Percentiles rank a stretch among this genome's conserved stretches.
These are phyloP conservation scores for Stylosanthes scabra DNA, from an alignment of 331 rosid species.

Conservation along the genomic window DNA sequence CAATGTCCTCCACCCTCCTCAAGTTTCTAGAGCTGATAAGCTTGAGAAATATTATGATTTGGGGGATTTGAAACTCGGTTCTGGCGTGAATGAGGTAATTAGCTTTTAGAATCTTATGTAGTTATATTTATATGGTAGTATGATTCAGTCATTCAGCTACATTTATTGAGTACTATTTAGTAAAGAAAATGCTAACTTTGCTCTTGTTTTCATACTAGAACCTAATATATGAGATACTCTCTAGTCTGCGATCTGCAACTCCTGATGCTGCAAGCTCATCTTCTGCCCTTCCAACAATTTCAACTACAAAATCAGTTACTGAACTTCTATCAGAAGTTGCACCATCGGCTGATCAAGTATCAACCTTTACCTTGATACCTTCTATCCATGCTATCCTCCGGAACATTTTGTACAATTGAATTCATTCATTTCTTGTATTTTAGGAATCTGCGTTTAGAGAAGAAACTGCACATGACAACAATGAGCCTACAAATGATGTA, in stretches of 20 bases:
- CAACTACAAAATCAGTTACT: conserved; percentile 67
- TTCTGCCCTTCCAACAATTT: conserved; percentile 70
- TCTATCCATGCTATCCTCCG: conserved; percentile 16
- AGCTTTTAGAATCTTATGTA: conserved; percentile 17
- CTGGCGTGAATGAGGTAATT: conserved; percentile 85
- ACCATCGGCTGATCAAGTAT: conserved; percentile 59
- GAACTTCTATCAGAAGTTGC: conserved; percentile 79
- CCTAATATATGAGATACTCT: conserved; percentile 80
- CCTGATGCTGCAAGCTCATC: conserved; percentile 87
- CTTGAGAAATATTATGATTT: conserved; percentile 91
- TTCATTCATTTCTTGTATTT: conserved; percentile 36
- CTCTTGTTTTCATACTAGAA: conserved; percentile 54
- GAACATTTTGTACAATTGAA: conserved; percentile 15
- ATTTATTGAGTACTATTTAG: neutral
- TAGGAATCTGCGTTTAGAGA: conserved; percentile 64
- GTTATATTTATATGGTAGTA: conserved; percentile 1
- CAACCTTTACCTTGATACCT: conserved; percentile 20
- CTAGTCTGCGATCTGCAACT: conserved; percentile 70
- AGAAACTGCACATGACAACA: conserved; percentile 38
- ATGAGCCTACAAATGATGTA: conserved; percentile 51
- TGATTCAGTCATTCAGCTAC: conserved; percentile 34
- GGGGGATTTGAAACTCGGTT: conserved; percentile 84
- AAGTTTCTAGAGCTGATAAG: conserved; percentile 69
- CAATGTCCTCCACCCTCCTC: conserved; percentile 94
- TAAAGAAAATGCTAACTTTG: too few relatives aligned